Percentiles rank a stretch among this genome's conserved stretches.
Conservation (phyloP, 495 filamentous ascomycete species). For the Cenococcum geophilum region DNA sequence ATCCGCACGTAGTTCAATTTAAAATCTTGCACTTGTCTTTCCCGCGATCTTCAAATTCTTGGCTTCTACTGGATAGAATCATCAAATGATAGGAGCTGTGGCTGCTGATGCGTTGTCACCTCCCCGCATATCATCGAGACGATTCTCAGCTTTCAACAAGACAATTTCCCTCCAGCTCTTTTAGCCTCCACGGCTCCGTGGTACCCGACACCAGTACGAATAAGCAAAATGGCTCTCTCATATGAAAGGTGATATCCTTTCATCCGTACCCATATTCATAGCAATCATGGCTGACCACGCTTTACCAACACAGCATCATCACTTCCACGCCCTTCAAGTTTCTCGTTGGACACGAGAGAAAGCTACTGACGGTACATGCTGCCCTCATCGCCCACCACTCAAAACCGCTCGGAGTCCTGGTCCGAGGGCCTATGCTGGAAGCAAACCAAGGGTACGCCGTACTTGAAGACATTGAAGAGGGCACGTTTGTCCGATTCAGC, state of each 20-base stretch:
- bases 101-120: no score
- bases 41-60: no score
- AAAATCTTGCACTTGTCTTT: no score
- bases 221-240: not conserved
- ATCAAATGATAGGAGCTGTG: no score
- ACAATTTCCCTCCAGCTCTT: no score
- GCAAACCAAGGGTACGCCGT: not conserved
- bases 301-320: not conserved
- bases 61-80: no score
- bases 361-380: constrained; percentile 4
- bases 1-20: no score
- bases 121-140: no score
- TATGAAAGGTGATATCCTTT: not conserved
- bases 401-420: not conserved
- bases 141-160: no score
- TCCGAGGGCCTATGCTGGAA: not conserved
- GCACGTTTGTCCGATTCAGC: constrained; percentile 7
- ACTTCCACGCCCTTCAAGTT: constrained; percentile 3
- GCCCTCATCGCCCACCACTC: not conserved
- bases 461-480: constrained; percentile 2
- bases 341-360: not conserved
- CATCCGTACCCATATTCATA: not conserved
- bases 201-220: no score
- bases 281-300: not conserved
- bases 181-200: no score